Conservation (phyloP, 163 green algal genomes). For the Smithsoniella earleae region DNA sequence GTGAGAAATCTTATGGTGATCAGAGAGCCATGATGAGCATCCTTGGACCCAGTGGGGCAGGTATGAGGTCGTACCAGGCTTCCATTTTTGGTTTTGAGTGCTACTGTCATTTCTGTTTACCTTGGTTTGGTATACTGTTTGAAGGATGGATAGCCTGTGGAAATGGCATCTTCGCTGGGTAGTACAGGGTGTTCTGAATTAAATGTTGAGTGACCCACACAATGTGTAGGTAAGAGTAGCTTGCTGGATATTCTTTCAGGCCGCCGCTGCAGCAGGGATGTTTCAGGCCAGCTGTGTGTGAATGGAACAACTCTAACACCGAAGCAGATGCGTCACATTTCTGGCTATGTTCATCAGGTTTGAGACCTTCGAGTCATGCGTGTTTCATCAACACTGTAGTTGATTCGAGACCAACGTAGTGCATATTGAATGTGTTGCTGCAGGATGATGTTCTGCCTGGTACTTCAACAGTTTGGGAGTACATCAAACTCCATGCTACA, state of each 20-base stretch:
- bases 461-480: slow-evolving; percentile 57
- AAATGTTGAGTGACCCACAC: no score
- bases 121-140: no score
- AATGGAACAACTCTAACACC: slow-evolving; percentile 36
- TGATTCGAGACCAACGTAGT: neutral
- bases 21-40: slow-evolving; percentile 38
- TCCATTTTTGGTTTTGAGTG: no score
- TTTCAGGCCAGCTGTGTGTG: slow-evolving; percentile 41
- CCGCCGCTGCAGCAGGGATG: slow-evolving; percentile 37
- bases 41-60: slow-evolving; percentile 56
- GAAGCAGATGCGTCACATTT: slow-evolving; percentile 31
- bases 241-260: slow-evolving; percentile 59
- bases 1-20: no score
- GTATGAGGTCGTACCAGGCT: no score
- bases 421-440: slow-evolving; percentile 37
- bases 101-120: no score
- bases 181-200: no score
- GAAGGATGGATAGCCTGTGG: no score
- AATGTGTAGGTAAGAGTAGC: slow-evolving; percentile 52
- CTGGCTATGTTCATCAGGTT: slow-evolving; percentile 32
- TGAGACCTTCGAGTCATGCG: neutral
- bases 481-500: slow-evolving; percentile 55
- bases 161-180: no score
- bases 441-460: slow-evolving; percentile 60
- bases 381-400: neutral